phyloP scores from a whole-genome alignment of 352 stramenopile species.

The Globisporangium orthogonon region DNA sequence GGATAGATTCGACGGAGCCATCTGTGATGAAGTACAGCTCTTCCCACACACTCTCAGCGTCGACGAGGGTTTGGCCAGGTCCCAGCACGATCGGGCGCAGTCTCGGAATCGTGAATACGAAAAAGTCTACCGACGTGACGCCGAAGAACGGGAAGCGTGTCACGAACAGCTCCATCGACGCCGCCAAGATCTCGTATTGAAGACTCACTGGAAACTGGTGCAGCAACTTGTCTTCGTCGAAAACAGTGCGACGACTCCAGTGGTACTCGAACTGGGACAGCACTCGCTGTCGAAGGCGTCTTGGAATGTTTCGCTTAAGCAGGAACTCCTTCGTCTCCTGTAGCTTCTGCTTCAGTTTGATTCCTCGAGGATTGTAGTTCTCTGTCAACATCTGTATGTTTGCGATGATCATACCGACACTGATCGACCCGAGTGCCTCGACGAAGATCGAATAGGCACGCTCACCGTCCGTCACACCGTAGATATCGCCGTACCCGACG shows the following conservation, averaged over 20 bases:
- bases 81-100: slow-evolving; percentile 60
- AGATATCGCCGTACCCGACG: slow-evolving; percentile 90
- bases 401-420: slow-evolving; percentile 90
- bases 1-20: slow-evolving; percentile 52
- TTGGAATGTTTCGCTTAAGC: slow-evolving; percentile 56
- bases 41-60: slow-evolving; percentile 77
- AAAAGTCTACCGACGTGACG: slow-evolving; percentile 70
- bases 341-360: slow-evolving; percentile 67
- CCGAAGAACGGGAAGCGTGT: slow-evolving; percentile 75
- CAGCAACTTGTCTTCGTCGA: slow-evolving; percentile 65
- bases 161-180: slow-evolving; percentile 72
- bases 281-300: slow-evolving; percentile 53
- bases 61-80: slow-evolving; percentile 50
- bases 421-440: slow-evolving; percentile 77
- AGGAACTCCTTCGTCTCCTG: slow-evolving; percentile 81
- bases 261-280: slow-evolving; percentile 82
- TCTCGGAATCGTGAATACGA: slow-evolving; percentile 53
- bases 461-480: slow-evolving; percentile 69
- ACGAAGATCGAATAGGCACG: slow-evolving; percentile 83
- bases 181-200: slow-evolving; percentile 74
- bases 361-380: slow-evolving; percentile 81
- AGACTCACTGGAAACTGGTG: slow-evolving; percentile 59
- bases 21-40: slow-evolving; percentile 69
- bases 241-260: slow-evolving; percentile 64
- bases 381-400: slow-evolving; percentile 91